Base-by-base conservation (phyloP, 2,329 filamentous ascomycete genomes). In the Hirsutella minnesotensis region DNA sequence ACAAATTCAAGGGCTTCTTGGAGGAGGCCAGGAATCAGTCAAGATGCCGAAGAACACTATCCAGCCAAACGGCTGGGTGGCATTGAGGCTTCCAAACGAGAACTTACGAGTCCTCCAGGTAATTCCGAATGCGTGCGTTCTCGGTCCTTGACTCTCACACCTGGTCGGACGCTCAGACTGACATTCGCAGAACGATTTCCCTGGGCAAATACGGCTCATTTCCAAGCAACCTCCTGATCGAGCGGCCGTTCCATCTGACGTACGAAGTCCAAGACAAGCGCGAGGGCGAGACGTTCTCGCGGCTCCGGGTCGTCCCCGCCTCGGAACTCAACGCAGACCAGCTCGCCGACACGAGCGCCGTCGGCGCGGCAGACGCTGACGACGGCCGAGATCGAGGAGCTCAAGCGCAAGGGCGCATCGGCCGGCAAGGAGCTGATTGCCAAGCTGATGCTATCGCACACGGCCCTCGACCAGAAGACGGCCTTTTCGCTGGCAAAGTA, bases 401-500 rank as follows among this genome's bases (percentile, higher is more conserved):
- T 79, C 3, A 83, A 83, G 52, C 83, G 71, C 12, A 78, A 87
- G 44, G 84, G 82, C 10, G 79, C 81, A 3, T 81, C 81, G 5
- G 86, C 86, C 0, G 90, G 89, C 12, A 84, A 85, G 59, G 89
- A 94, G 41, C 75, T 98, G 39, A 92, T 98, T 49, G 82, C 86
- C n/a, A 94, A 89, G 64, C 79, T 98, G 21, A 76, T 98, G 62
- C 74, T 88, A 24, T 92, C 88, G 36, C 92, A 98, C 62, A 81
- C 85, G 16, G 85, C 83, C 1, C 73, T 98, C 36, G 88, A 94
- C 51, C 84, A 96, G 66, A 98, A 98, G 71, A 96, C 92, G 0
- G 74, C 80, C 1, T 98, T 94, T 56, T 94, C 88, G 3, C 69
- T 95, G 45, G 89, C 90, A 36, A 98, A 98, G 62, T 98, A 98